A percentile compares a stretch with the other conserved stretches of the same genome.
phyloP scores from a whole-genome alignment of 345 rosid genomes.

The Pistacia atlantica region DNA sequence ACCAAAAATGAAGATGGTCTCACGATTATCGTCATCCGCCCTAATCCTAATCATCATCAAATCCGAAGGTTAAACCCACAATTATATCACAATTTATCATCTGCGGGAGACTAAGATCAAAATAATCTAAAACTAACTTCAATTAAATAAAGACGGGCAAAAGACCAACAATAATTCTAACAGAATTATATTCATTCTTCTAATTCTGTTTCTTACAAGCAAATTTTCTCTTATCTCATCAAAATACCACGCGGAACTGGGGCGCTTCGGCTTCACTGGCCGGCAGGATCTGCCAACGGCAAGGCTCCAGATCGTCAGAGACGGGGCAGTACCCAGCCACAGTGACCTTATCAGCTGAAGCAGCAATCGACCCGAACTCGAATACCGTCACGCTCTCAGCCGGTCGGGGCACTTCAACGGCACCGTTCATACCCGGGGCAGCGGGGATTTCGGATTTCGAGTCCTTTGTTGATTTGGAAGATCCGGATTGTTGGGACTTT shows the following conservation, averaged over 20 bases:
- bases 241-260: constrained; percentile 90
- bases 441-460: constrained; percentile 25
- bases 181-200: background rate
- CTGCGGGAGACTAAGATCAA: too few species aligned
- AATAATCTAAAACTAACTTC: too few species aligned
- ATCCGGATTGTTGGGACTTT: constrained; percentile 32
- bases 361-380: constrained; percentile 85
- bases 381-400: constrained; percentile 70
- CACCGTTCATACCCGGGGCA: constrained; percentile 80
- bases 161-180: too few species aligned
- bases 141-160: too few species aligned
- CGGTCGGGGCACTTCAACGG: constrained; percentile 79
- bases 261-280: constrained; percentile 75
- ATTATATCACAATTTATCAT: too few species aligned
- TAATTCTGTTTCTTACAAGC: constrained; percentile 10
- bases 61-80: too few species aligned
- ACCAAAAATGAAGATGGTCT: too few species aligned
- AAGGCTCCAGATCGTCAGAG: constrained; percentile 91
- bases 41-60: background rate
- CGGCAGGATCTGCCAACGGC: constrained; percentile 88
- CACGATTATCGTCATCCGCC: background rate
- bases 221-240: constrained; percentile 17
- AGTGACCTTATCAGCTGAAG: constrained; percentile 77
- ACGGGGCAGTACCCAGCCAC: constrained; percentile 92
- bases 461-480: constrained; percentile 24